Percentiles rank a stretch among this genome's conserved stretches.
Evolutionary conservation across 2,329 filamentous ascomycete species (phyloP).

Genomic region (Berkeleyomyces rouxiae): DNA sequence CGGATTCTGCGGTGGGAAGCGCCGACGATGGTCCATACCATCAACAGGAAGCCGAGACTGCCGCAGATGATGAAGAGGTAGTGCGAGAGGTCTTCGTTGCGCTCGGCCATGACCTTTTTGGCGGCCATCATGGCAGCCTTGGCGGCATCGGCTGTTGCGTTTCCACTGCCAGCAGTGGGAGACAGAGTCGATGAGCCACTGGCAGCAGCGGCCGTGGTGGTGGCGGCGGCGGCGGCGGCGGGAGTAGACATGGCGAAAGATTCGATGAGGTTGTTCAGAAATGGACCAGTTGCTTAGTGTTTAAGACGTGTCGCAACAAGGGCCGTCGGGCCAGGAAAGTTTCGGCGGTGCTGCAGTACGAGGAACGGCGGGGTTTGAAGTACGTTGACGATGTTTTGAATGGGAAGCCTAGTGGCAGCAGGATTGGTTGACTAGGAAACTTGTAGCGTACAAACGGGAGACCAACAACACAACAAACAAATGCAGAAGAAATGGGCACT

Average conservation of each 20-base stretch:
- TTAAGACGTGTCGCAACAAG: not conserved
- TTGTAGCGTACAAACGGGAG: not conserved
- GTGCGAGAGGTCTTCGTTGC: slow-evolving; percentile 39
- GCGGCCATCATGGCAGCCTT: slow-evolving; percentile 11
- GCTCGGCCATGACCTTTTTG: slow-evolving; percentile 21
- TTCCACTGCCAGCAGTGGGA: slow-evolving; percentile 13
- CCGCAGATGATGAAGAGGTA: slow-evolving; percentile 49
- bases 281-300: not conserved
- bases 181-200: slow-evolving; percentile 2
- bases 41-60: slow-evolving; percentile 42
- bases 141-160: slow-evolving; percentile 7
- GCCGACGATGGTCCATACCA: slow-evolving; percentile 49
- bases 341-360: no score
- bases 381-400: no score
- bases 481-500: not conserved
- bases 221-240: not conserved
- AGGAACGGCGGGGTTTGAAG: no score
- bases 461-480: not conserved
- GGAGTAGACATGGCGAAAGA: slow-evolving; percentile 7
- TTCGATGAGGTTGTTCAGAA: not conserved
- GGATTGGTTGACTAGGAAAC: no score
- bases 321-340: no score
- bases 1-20: slow-evolving; percentile 51
- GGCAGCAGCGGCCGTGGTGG: not conserved
- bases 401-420: no score